Evolutionary conservation across 768 basidiomycete species (phyloP), one percentile per base, ranked within the genome.

Genomic region (Suillus alpinus): DNA sequence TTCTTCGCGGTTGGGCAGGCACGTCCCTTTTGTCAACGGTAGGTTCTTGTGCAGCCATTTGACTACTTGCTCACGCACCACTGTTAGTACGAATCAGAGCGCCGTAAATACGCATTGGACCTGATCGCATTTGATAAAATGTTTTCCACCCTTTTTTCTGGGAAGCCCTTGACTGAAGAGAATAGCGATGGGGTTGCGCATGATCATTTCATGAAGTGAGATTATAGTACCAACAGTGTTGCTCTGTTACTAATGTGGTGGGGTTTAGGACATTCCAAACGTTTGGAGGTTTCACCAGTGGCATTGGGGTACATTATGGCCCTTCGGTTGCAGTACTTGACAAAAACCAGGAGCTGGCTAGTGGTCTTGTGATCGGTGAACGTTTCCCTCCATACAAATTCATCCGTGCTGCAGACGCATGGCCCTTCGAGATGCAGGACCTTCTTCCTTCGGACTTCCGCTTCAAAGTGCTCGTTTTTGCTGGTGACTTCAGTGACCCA

Each of bases 71-170:
- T 57, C 62, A 59, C 26, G 8, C 14, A 16, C 13, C n/a, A 10
- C 23, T 5, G 18, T 20, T 44, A 83, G 81, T 83, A 83, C 66
- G 83, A 83, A 59, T 75, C 73, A 23, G 84, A 86, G 67, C 78
- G 85, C 9, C 76, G 79, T 46, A 78, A 79, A 65, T 83, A 76
- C 63, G 84, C 84, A 0, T 78, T 81, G 64, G 83, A 84, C 51
- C 75, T 86, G 40, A 83, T 85, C 62, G 68, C 75, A 56, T 83
- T 83, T 57, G 84, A 85, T 68, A 81, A 81, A 58, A 73, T 75
- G 59, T 83, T 80, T 63, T 78, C 81, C 0, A 75, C 78, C 2
- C 72, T 84, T 20, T 84, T 84, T 71, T 84, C 82, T 1, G 81
- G 81, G 50, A 84, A 84, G 71, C 81, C 85, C 6, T 65, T 74